Evolutionary conservation across 2,329 filamentous ascomycete genomes (phyloP).

Genomic region (Fonsecaea nubica): DNA sequence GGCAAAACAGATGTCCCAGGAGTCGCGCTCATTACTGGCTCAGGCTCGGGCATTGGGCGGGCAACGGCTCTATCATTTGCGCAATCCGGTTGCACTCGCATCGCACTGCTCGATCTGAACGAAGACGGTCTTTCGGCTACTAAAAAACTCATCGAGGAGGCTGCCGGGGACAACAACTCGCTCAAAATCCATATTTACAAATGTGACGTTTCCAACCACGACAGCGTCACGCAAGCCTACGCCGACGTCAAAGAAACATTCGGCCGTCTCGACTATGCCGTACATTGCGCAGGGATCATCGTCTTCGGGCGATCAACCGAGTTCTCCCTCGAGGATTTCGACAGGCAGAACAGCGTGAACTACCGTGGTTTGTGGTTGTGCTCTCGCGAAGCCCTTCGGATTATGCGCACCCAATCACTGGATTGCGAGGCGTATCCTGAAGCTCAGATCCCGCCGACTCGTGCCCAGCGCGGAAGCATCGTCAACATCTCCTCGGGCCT

Average conservation of each 20-base stretch:
- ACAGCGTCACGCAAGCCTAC: constrained; percentile 52
- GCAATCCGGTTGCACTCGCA: constrained; percentile 67
- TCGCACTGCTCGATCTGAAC: constrained; percentile 29
- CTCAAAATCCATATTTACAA: constrained; percentile 42
- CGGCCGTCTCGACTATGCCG: constrained; percentile 61
- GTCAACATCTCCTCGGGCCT: constrained; percentile 63
- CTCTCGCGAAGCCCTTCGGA: constrained; percentile 52
- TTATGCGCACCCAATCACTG: constrained; percentile 50
- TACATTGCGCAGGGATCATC: constrained; percentile 63
- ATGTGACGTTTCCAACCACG: constrained; percentile 57
- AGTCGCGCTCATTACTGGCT: constrained; percentile 27
- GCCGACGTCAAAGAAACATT: constrained; percentile 47
- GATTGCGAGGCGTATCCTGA: constrained; percentile 51
- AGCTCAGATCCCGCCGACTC: constrained; percentile 40
- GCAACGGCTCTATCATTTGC: constrained; percentile 82
- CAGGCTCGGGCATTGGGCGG: constrained; percentile 77
- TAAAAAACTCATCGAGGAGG: constrained; percentile 39
- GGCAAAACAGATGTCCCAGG: constrained; percentile 26
- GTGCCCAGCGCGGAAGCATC: constrained; percentile 55
- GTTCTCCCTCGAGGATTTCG: constrained; percentile 57
- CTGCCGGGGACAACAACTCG: constrained; percentile 42
- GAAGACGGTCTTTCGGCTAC: constrained; percentile 22
- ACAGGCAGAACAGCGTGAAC: constrained; percentile 62
- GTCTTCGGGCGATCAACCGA: constrained; percentile 54
- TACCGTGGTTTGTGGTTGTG: constrained; percentile 60